These are phyloP conservation scores for Cryphonectria japonica DNA, from an alignment of 2,329 filamentous ascomycete species.

Conservation along the genomic window DNA sequence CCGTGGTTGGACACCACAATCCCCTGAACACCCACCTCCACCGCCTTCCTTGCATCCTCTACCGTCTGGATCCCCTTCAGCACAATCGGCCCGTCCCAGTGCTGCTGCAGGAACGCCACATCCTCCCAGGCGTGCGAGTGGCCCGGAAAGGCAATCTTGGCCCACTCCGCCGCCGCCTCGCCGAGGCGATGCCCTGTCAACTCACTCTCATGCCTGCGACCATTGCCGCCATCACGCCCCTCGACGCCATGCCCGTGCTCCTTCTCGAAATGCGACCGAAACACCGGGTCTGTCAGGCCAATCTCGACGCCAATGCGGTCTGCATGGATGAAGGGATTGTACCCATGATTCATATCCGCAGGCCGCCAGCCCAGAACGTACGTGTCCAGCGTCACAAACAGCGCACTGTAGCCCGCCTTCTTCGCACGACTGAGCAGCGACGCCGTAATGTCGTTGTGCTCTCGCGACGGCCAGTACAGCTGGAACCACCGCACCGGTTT, in stretches of 20 bases:
- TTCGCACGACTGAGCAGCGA: constrained; percentile 51
- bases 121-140: constrained; percentile 65
- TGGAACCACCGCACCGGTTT: constrained; percentile 55
- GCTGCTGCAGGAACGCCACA: constrained; percentile 65
- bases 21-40: constrained; percentile 64
- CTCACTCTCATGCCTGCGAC: constrained; percentile 43
- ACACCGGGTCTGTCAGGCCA: constrained; percentile 26
- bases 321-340: constrained; percentile 24
- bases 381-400: constrained; percentile 63
- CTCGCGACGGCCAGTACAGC: constrained; percentile 59
- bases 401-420: constrained; percentile 51
- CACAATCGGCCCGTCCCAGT: constrained; percentile 60
- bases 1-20: constrained; percentile 75
- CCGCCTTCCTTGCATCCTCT: constrained; percentile 63
- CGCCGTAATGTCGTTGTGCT: constrained; percentile 55
- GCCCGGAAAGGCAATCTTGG: constrained; percentile 62
- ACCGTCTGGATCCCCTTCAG: constrained; percentile 74
- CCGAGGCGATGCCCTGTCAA: constrained; percentile 55
- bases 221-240: constrained; percentile 37
- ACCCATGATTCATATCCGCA: constrained; percentile 36
- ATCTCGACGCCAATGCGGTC: constrained; percentile 28
- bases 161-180: constrained; percentile 58
- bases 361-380: constrained; percentile 61
- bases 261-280: constrained; percentile 9
- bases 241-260: constrained; percentile 30